Percentiles rank a stretch among this genome's conserved stretches.
Conservation (phyloP, 2,329 filamentous ascomycete species). For the Lachnellula subtilissima region DNA sequence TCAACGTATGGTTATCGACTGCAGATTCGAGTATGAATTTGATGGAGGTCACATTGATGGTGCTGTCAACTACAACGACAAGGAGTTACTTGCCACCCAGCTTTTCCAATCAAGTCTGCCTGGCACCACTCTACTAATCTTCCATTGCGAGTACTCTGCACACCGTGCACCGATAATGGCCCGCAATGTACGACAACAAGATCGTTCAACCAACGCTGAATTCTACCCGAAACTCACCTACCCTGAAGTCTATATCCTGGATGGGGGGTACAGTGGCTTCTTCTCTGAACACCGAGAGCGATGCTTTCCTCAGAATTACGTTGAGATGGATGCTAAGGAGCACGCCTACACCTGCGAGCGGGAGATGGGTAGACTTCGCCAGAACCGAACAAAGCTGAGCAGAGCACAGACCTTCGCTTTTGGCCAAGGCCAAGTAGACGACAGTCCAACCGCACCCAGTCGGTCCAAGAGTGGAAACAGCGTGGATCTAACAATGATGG, state of each 20-base stretch:
- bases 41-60: constrained; percentile 92
- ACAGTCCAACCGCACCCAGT: constrained; percentile 51
- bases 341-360: constrained; percentile 91
- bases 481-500: constrained; percentile 36
- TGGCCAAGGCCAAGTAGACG: constrained; percentile 60
- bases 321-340: constrained; percentile 91
- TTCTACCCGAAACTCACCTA: constrained; percentile 87
- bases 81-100: constrained; percentile 74
- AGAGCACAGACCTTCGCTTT: constrained; percentile 95
- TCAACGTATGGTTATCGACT: constrained; percentile 85
- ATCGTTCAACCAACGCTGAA: constrained; percentile 80
- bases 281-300: constrained; percentile 72
- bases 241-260: constrained; percentile 93
- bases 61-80: constrained; percentile 95
- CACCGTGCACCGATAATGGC: constrained; percentile 96
- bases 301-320: constrained; percentile 92
- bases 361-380: constrained; percentile 88
- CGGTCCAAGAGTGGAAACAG: constrained; percentile 21
- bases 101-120: constrained; percentile 66
- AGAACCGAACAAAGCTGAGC: constrained; percentile 73
- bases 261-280: constrained; percentile 94
- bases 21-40: constrained; percentile 98
- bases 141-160: constrained; percentile 98
- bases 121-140: constrained; percentile 75
- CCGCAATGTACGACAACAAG: constrained; percentile 82